Evolutionary conservation across 2,329 filamentous ascomycete genomes (phyloP).

Genomic region (Neopestalotiopsis sp.): DNA sequence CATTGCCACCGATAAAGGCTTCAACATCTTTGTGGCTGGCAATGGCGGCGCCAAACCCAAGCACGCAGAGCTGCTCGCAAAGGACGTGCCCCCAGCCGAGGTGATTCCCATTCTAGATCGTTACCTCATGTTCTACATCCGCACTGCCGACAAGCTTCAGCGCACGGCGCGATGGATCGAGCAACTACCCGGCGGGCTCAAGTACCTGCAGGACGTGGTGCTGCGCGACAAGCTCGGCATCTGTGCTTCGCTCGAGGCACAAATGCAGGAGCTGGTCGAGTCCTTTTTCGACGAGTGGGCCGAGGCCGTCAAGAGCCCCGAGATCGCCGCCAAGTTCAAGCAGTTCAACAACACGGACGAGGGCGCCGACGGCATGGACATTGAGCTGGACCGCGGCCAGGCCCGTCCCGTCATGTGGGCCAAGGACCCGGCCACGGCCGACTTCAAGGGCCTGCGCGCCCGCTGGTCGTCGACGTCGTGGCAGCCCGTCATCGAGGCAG

Average conservation of each 20-base stretch:
- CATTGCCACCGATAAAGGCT: conserved; percentile 90
- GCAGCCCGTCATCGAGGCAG: conserved; percentile 78
- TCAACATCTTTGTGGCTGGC: conserved; percentile 89
- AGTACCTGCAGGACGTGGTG: conserved; percentile 81
- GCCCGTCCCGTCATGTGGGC: conserved; percentile 79
- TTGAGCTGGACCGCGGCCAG: conserved; percentile 75
- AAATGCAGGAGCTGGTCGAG: conserved; percentile 86
- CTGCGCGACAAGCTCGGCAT: conserved; percentile 88
- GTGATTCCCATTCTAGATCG: conserved; percentile 85
- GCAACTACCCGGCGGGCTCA: conserved; percentile 79
- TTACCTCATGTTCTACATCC: conserved; percentile 92
- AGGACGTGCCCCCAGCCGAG: conserved; percentile 83
- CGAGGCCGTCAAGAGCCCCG: conserved; percentile 74
- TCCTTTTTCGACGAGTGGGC: conserved; percentile 93
- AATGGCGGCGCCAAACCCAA: conserved; percentile 87
- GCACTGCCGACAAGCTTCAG: conserved; percentile 88
- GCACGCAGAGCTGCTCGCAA: conserved; percentile 82
- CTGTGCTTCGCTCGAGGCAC: conserved; percentile 79
- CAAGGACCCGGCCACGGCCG: conserved; percentile 61
- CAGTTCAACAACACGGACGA: conserved; percentile 87
- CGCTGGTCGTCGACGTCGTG: conserved; percentile 72
- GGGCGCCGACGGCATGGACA: conserved; percentile 71
- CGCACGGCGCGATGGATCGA: conserved; percentile 90
- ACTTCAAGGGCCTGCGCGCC: conserved; percentile 70
- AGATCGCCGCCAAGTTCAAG: conserved; percentile 70